phyloP scores from a whole-genome alignment of 306 rosid species.

The Luffa aegyptiaca region DNA sequence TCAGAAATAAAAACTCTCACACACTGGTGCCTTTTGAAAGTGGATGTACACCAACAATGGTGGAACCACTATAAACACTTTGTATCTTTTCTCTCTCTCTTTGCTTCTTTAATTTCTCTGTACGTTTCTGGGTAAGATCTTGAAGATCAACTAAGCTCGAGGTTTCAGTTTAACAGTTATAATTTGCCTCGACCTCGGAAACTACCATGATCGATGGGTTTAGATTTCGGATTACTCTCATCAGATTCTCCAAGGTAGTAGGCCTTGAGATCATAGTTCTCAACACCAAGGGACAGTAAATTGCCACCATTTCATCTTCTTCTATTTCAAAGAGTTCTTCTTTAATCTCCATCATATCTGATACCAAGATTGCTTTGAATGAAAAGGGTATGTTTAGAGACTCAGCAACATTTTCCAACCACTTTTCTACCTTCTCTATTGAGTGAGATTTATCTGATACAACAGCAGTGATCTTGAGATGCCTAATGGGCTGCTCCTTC shows the following conservation, averaged over 20 bases:
- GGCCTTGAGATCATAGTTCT: constrained; percentile 44
- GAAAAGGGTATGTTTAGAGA: constrained; percentile 54
- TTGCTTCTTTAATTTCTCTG: too few relatives aligned
- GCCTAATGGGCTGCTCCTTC: constrained; percentile 24
- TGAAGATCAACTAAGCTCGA: too few relatives aligned
- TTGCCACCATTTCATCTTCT: constrained; percentile 41
- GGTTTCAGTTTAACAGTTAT: too few relatives aligned
- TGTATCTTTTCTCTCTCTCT: too few relatives aligned
- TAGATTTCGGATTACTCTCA: constrained; percentile 45
- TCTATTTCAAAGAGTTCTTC: constrained; percentile 33
- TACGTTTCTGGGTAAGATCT: too few relatives aligned
- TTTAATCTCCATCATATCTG: constrained; percentile 35
- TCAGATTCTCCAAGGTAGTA: constrained; percentile 46
- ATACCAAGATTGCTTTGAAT: constrained; percentile 29
- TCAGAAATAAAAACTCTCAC: too few relatives aligned
- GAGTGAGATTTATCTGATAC: constrained; percentile 11
- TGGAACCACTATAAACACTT: too few relatives aligned
- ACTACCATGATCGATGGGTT: constrained; percentile 51
- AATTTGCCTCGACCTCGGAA: constrained; percentile 48
- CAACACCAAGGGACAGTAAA: constrained; percentile 33
- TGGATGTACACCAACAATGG: too few relatives aligned
- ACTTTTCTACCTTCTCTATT: constrained; percentile 36
- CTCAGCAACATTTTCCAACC: constrained; percentile 40
- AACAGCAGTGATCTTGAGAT: constrained; percentile 46
- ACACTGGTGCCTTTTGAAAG: too few relatives aligned